phyloP scores from a whole-genome alignment of 768 basidiomycete genomes.

The Pholiota microspora region DNA sequence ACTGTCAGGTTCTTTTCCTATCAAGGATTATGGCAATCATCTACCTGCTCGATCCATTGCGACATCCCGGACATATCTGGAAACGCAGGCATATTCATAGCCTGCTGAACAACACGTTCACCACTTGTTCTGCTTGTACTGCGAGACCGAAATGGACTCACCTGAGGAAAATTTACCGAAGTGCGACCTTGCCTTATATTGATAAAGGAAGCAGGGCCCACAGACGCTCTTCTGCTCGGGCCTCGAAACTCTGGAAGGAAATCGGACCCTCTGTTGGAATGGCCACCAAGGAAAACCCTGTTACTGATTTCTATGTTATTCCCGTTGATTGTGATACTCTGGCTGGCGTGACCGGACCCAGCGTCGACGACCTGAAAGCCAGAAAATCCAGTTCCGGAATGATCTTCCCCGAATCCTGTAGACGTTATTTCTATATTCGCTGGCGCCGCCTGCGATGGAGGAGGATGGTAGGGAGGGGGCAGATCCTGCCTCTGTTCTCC shows the following conservation, averaged over 20 bases:
- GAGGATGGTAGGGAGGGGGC: neutral
- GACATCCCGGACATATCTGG: neutral
- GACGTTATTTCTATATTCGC: neutral
- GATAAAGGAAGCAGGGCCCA: neutral
- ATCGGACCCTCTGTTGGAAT: neutral
- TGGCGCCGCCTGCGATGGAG: neutral
- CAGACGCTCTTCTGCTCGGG: neutral
- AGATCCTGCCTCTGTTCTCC: neutral
- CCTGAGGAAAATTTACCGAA: neutral
- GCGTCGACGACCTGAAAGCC: neutral
- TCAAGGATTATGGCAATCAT: neutral
- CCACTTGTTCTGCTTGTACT: neutral
- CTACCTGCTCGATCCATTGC: neutral
- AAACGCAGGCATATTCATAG: neutral
- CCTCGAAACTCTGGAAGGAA: neutral
- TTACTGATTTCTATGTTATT: neutral
- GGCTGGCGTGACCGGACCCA: neutral
- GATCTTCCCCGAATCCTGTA: neutral
- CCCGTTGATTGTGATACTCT: neutral
- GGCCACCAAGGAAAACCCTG: neutral
- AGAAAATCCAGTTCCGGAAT: neutral
- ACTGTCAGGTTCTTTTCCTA: neutral
- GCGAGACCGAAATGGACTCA: neutral
- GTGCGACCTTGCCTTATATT: neutral
- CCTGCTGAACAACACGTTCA: neutral